phyloP scores from a whole-genome alignment of 306 rosid genomes.

The Begonia fuchsioides region DNA sequence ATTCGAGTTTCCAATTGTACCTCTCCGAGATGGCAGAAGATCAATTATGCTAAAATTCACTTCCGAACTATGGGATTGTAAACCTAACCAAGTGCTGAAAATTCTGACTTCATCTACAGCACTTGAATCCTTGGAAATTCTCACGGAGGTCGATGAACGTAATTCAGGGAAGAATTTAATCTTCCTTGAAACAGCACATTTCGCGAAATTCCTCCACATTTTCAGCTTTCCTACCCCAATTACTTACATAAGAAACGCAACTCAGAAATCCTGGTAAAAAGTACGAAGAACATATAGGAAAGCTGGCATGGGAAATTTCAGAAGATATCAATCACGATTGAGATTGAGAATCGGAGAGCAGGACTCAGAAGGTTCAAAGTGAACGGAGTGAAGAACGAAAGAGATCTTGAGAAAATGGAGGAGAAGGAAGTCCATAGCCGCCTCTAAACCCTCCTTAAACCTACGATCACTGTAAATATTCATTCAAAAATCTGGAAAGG shows the following conservation, averaged over 20 bases:
- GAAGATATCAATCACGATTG: neutral
- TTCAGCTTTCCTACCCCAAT: neutral
- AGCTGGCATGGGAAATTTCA: slow-evolving; percentile 6
- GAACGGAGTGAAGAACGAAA: neutral
- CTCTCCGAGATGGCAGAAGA: slow-evolving; percentile 6
- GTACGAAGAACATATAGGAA: neutral
- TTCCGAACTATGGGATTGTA: slow-evolving; percentile 5
- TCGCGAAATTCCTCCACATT: slow-evolving; percentile 56
- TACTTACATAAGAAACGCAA: neutral
- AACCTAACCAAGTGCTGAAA: slow-evolving; percentile 2
- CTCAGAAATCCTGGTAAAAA: slow-evolving; percentile 7
- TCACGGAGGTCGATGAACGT: slow-evolving; percentile 11
- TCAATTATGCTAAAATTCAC: slow-evolving; percentile 12
- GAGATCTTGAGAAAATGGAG: neutral
- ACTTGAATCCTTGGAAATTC: slow-evolving; percentile 7
- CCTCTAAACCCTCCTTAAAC: slow-evolving; percentile 68
- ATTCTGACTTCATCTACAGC: slow-evolving; percentile 16
- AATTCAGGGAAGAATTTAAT: slow-evolving; percentile 10
- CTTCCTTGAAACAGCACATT: slow-evolving; percentile 29
- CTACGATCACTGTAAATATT: slow-evolving; percentile 13
- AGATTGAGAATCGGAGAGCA: neutral
- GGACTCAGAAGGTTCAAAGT: neutral
- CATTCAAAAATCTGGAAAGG: too few species aligned
- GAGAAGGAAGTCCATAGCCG: slow-evolving; percentile 17
- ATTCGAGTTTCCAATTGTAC: slow-evolving; percentile 18